A percentile compares a stretch with the other conserved stretches of the same genome.
Conservation (phyloP, 768 basidiomycete species). For the Agrocybe chaxingu region DNA sequence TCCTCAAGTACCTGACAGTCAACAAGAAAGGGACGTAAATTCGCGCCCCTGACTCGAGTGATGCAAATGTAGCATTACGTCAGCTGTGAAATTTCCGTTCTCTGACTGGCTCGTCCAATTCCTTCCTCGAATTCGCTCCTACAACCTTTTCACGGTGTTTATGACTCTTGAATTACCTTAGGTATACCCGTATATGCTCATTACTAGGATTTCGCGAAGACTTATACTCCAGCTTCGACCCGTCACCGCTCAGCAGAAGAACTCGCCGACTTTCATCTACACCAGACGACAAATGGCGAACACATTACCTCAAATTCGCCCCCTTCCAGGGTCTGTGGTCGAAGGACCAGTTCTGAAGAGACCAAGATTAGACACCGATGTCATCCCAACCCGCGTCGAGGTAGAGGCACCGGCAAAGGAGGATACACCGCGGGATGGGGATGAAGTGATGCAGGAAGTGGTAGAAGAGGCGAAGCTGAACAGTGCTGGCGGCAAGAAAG, state of each 20-base stretch:
- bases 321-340: constrained; percentile 10
- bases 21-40: too few relatives aligned
- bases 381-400: background rate
- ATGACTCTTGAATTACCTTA: too few relatives aligned
- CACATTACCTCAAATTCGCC: constrained; percentile 18
- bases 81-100: too few relatives aligned
- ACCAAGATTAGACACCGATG: constrained; percentile 4
- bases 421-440: background rate
- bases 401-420: background rate
- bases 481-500: constrained; percentile 1
- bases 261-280: background rate
- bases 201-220: too few relatives aligned
- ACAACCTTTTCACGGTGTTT: too few relatives aligned
- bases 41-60: too few relatives aligned
- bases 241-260: background rate
- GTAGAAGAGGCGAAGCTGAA: constrained; percentile 1
- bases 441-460: background rate
- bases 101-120: too few relatives aligned
- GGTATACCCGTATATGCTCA: too few relatives aligned
- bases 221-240: background rate
- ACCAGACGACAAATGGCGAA: constrained; percentile 11
- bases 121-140: too few relatives aligned
- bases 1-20: background rate
- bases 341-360: constrained; percentile 16
- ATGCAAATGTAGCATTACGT: too few relatives aligned